Evolutionary conservation across 495 filamentous ascomycete species (phyloP).

Genomic region (Podospora pseudopauciseta): DNA sequence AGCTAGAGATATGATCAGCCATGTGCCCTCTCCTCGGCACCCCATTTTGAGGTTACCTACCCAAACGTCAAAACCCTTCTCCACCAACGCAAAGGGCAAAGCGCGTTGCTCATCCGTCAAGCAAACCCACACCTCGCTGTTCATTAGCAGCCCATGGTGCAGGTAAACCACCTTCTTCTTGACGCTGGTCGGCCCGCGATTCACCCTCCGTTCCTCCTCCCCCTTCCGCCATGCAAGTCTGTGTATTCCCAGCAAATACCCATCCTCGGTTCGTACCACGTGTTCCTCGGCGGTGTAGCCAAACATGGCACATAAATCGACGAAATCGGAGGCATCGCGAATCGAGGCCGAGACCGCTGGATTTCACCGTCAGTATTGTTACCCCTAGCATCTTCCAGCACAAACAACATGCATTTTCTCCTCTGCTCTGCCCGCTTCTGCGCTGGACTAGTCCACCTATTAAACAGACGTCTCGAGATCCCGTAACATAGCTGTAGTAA

Average conservation of each 20-base stretch:
- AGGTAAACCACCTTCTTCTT: conserved; percentile 88
- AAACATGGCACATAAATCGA: conserved; percentile 82
- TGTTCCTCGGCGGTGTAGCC: conserved; percentile 95
- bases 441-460: conserved; percentile 67
- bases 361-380: conserved; percentile 19
- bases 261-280: conserved; percentile 89
- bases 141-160: conserved; percentile 96
- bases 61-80: conserved; percentile 96
- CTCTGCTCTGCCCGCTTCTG: conserved; percentile 57
- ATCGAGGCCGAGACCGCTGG: conserved; percentile 50
- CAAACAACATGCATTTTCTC: conserved; percentile 46
- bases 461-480: conserved; percentile 77
- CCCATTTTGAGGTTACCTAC: conserved; percentile 41
- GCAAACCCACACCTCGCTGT: conserved; percentile 97
- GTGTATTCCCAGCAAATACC: conserved; percentile 89
- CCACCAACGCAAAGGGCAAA: conserved; percentile 84
- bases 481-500: conserved; percentile 80
- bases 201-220: conserved; percentile 70
- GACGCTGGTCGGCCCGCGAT: conserved; percentile 63
- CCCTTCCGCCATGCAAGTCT: conserved; percentile 77
- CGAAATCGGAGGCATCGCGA: conserved; percentile 78
- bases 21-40: not conserved
- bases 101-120: conserved; percentile 79
- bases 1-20: conserved; percentile 47
- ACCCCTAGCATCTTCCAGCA: not conserved